Evolutionary conservation across 2,329 filamentous ascomycete genomes (phyloP).

Genomic region (Exophiala dermatitidis): DNA sequence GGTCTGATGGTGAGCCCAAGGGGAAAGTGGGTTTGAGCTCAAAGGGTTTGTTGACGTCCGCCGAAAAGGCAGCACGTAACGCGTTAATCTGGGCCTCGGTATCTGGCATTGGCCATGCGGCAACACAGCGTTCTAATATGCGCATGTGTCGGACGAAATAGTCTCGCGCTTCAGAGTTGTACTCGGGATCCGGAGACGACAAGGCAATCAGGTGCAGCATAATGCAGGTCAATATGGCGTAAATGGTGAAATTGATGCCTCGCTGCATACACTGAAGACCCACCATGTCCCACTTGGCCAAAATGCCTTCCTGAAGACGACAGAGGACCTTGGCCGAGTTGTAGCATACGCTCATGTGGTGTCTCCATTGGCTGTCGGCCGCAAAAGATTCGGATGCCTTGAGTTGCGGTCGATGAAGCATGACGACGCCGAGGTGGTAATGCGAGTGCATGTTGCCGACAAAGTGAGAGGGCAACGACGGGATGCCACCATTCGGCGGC

Average conservation of each 20-base stretch:
- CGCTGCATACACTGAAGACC: slow-evolving; percentile 87
- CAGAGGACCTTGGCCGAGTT: slow-evolving; percentile 77
- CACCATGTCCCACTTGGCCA: slow-evolving; percentile 67
- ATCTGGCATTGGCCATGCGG: slow-evolving; percentile 79
- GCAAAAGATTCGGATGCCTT: slow-evolving; percentile 66
- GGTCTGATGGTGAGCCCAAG: slow-evolving; percentile 68
- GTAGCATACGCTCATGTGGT: slow-evolving; percentile 80
- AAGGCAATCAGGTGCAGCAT: slow-evolving; percentile 88
- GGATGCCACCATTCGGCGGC: slow-evolving; percentile 68
- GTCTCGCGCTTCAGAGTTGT: slow-evolving; percentile 75
- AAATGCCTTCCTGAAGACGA: slow-evolving; percentile 73
- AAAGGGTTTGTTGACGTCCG: slow-evolving; percentile 75
- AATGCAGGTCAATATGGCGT: slow-evolving; percentile 80
- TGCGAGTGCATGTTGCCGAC: slow-evolving; percentile 85
- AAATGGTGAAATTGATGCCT: slow-evolving; percentile 93
- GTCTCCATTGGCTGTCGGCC: slow-evolving; percentile 71
- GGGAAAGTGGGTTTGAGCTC: slow-evolving; percentile 82
- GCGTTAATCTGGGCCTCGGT: slow-evolving; percentile 85
- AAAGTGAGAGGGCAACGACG: slow-evolving; percentile 80
- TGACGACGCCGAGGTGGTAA: slow-evolving; percentile 75
- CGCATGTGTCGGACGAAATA: slow-evolving; percentile 94
- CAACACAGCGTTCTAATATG: slow-evolving; percentile 76
- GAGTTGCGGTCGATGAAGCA: slow-evolving; percentile 81
- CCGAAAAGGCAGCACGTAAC: slow-evolving; percentile 83
- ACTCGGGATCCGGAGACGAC: slow-evolving; percentile 82